A percentile compares a stretch with the other conserved stretches of the same genome.
phyloP scores from a whole-genome alignment of 164 flowering plant genomes.

The Aristolochia contorta region DNA sequence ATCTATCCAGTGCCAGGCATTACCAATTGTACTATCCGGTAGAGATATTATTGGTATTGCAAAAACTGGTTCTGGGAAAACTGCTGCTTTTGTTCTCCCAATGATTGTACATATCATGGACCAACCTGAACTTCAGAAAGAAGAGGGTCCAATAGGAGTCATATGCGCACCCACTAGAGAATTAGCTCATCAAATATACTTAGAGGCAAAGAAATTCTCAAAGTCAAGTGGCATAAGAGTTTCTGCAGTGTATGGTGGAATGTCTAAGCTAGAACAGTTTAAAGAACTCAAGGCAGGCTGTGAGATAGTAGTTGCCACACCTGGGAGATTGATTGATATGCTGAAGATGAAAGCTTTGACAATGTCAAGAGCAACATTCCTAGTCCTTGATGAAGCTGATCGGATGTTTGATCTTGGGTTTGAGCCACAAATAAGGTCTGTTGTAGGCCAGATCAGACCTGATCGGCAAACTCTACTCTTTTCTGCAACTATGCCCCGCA shows the following conservation, averaged over 20 bases:
- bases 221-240: slow-evolving; percentile 80
- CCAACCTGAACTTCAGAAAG: slow-evolving; percentile 89
- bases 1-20: slow-evolving; percentile 83
- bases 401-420: slow-evolving; percentile 98
- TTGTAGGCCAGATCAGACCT: slow-evolving; percentile 95
- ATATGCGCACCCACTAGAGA: slow-evolving; percentile 98
- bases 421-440: slow-evolving; percentile 91
- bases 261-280: slow-evolving; percentile 97
- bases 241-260: slow-evolving; percentile 94
- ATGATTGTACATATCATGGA: slow-evolving; percentile 95
- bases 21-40: slow-evolving; percentile 88
- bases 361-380: slow-evolving; percentile 77
- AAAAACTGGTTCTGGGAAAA: slow-evolving; percentile 98
- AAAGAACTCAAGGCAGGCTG: slow-evolving; percentile 97
- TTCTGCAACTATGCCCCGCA: slow-evolving; percentile 96
- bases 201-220: slow-evolving; percentile 83
- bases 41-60: slow-evolving; percentile 95
- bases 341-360: slow-evolving; percentile 90
- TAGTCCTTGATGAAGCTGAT: slow-evolving; percentile 98
- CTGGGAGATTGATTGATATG: slow-evolving; percentile 96
- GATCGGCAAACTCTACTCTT: slow-evolving; percentile 92
- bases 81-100: slow-evolving; percentile 96
- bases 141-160: slow-evolving; percentile 96
- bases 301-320: slow-evolving; percentile 95
- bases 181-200: slow-evolving; percentile 87